Conservation (phyloP, 441 rosid species). For the Daphne laureola region DNA sequence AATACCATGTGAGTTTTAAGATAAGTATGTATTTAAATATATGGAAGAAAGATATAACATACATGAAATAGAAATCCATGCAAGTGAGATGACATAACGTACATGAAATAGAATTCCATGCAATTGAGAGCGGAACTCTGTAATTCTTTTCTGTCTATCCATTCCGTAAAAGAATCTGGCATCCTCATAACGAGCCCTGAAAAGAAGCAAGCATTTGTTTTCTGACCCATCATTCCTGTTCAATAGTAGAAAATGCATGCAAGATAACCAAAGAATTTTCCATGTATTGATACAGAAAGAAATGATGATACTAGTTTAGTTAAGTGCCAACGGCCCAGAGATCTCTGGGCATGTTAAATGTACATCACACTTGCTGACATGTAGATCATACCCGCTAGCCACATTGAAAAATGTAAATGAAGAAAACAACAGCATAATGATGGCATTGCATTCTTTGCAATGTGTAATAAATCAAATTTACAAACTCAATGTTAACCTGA, state of each 20-base stretch:
- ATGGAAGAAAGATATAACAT: constrained; percentile 28
- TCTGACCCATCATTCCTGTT: constrained; percentile 10
- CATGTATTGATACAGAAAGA: too few relatives aligned
- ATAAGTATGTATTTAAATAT: constrained; percentile 2
- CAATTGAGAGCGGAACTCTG: constrained; percentile 69
- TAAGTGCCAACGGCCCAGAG: too few relatives aligned
- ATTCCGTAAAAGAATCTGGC: constrained; percentile 92
- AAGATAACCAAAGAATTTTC: too few relatives aligned
- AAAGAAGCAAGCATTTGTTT: constrained; percentile 14
- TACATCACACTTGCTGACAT: too few relatives aligned
- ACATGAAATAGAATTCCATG: constrained; percentile 94
- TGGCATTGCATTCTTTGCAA: too few relatives aligned
- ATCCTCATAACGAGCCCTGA: constrained; percentile 97
- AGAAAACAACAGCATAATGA: too few relatives aligned
- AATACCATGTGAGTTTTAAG: constrained; percentile 7
- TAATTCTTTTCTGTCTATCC: constrained; percentile 65
- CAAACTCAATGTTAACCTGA: constrained; percentile 52
- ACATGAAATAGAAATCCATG: constrained; percentile 93
- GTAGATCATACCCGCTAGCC: too few relatives aligned
- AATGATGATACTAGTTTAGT: too few relatives aligned
- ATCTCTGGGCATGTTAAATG: too few relatives aligned
- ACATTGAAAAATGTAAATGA: too few relatives aligned
- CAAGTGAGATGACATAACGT: constrained; percentile 52
- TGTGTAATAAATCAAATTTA: not conserved
- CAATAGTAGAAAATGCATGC: constrained; percentile 1